Conservation (phyloP, 2,329 filamentous ascomycete species). For the Verticillium longisporum region DNA sequence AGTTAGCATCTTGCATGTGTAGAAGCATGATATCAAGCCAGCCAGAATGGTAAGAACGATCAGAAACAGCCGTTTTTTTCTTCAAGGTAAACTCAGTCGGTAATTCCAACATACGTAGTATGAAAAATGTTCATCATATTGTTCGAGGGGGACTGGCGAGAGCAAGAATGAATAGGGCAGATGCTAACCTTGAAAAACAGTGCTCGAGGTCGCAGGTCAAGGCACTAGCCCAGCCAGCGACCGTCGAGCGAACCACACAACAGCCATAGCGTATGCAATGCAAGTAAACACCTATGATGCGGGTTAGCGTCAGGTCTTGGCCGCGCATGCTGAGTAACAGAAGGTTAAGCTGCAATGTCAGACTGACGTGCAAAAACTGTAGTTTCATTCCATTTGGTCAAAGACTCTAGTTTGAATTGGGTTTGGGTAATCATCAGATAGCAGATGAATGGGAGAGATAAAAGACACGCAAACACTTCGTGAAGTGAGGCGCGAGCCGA, state of each 20-base stretch:
- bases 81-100: conserved; percentile 77
- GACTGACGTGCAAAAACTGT: conserved; percentile 84
- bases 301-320: conserved; percentile 4
- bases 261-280: neutral
- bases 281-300: neutral
- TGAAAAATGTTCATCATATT: conserved; percentile 57
- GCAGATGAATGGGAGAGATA: conserved; percentile 11
- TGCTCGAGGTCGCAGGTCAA: neutral
- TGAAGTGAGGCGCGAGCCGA: neutral
- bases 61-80: conserved; percentile 86
- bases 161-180: neutral
- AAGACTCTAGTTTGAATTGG: conserved; percentile 94
- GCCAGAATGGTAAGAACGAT: conserved; percentile 31
- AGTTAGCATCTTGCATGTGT: conserved; percentile 23
- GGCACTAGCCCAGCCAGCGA: neutral
- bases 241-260: neutral
- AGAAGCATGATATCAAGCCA: neutral
- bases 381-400: conserved; percentile 83
- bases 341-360: conserved; percentile 45
- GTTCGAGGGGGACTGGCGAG: neutral
- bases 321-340: conserved; percentile 4
- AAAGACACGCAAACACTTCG: neutral
- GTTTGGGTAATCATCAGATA: conserved; percentile 79
- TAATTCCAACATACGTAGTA: conserved; percentile 84
- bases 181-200: neutral